Evolutionary conservation across 441 rosid species (phyloP).

Genomic region (Daphne laureola): DNA sequence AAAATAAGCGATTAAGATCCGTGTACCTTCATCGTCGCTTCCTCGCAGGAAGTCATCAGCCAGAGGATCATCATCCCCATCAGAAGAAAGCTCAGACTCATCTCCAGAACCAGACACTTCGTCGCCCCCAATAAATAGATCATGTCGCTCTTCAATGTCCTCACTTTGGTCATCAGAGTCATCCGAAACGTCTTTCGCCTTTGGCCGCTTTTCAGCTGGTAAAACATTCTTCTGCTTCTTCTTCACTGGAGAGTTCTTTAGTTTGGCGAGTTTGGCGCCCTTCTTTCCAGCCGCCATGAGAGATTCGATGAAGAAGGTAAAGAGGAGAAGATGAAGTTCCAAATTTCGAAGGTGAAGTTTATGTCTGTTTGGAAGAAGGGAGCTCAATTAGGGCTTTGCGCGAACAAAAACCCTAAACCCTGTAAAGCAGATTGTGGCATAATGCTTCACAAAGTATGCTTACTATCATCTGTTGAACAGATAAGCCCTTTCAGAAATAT

Average conservation of each 20-base stretch:
- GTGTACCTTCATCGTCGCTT: slow-evolving; percentile 48
- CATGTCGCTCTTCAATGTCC: slow-evolving; percentile 30
- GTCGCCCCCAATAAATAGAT: slow-evolving; percentile 26
- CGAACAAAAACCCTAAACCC: too few species aligned
- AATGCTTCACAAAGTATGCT: too few species aligned
- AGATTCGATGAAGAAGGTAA: slow-evolving; percentile 8
- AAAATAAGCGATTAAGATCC: background rate
- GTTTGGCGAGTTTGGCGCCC: slow-evolving; percentile 31
- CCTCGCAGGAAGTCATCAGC: slow-evolving; percentile 62
- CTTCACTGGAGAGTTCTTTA: slow-evolving; percentile 28
- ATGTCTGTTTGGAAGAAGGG: too few species aligned
- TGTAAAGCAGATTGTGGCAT: too few species aligned
- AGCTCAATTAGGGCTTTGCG: too few species aligned
- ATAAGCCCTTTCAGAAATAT: too few species aligned
- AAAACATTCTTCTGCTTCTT: slow-evolving; percentile 49
- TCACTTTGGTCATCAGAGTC: slow-evolving; percentile 34
- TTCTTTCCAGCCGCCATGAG: slow-evolving; percentile 51
- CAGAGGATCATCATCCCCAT: slow-evolving; percentile 50
- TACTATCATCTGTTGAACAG: too few species aligned
- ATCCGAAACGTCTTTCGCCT: slow-evolving; percentile 27
- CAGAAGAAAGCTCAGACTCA: slow-evolving; percentile 60
- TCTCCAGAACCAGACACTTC: slow-evolving; percentile 32
- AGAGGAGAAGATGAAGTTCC: too few species aligned
- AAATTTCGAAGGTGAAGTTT: too few species aligned
- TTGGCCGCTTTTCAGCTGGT: slow-evolving; percentile 27